Percentiles rank a stretch among this genome's conserved stretches.
Evolutionary conservation across 768 basidiomycete species (phyloP).

Genomic region (Auricularia heimuer): DNA sequence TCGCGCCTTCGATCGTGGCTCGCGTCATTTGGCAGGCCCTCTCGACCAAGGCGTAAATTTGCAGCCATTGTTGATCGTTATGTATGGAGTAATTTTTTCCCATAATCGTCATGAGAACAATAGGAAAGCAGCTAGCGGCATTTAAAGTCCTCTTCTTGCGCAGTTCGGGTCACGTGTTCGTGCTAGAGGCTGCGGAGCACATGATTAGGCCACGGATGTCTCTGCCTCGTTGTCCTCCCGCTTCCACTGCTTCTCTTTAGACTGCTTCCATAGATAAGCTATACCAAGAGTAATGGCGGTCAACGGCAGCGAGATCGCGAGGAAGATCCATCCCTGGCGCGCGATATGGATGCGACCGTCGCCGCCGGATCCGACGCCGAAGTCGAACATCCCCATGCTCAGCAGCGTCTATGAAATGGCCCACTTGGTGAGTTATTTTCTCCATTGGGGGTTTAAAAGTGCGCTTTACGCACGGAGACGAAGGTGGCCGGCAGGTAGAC

Average conservation of each 20-base stretch:
- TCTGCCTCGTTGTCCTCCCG: too few relatives aligned
- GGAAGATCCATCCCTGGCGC: not conserved
- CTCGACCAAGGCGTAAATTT: not conserved
- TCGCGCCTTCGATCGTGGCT: constrained; percentile 13
- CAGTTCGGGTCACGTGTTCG: too few relatives aligned
- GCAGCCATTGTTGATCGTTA: too few relatives aligned
- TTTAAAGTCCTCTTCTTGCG: too few relatives aligned
- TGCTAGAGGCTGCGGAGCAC: too few relatives aligned
- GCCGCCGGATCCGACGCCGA: not conserved
- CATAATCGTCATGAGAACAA: too few relatives aligned
- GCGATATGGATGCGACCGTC: not conserved
- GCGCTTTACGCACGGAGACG: not conserved
- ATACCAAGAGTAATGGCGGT: not conserved
- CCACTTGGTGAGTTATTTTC: too few relatives aligned
- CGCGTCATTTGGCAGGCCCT: constrained; percentile 11
- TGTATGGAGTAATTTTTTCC: too few relatives aligned
- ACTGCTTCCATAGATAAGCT: not conserved
- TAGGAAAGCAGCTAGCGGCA: too few relatives aligned
- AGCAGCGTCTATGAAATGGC: not conserved
- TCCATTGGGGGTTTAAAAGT: not conserved
- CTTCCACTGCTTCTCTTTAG: not conserved
- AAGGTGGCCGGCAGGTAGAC: not conserved
- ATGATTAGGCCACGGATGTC: too few relatives aligned
- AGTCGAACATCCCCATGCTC: not conserved
- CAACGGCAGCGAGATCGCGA: not conserved